Evolutionary conservation across 1,284 basidiomycete species (phyloP), one percentile per base, ranked within the genome.

Genomic region (Baeospora myosura): DNA sequence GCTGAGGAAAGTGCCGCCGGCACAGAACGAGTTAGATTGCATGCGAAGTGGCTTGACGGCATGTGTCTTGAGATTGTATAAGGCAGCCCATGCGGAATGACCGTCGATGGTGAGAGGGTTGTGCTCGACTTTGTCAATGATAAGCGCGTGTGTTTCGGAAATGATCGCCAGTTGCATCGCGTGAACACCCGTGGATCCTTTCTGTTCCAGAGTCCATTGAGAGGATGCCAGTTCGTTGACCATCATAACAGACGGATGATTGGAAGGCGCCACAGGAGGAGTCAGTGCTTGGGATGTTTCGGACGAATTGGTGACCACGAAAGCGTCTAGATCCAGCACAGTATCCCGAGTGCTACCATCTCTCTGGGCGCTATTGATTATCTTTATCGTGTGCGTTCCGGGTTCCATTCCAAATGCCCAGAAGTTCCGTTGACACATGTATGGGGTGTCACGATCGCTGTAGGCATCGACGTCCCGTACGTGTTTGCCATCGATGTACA

Each of bases 1-100:
- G 30, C 77, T 59, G 24, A 88, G 61, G 60, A 88, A 89, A 2
- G 76, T 69, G 12, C 89, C 88, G 20, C 85, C 85, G 4, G 88
- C 88, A 56, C 88, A 92, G 64, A 91, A 92, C n/a, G 85, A 89
- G 57, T 92, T 90, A 0, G 85, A 88, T 50, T 74, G 61, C 58
- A 88, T 69, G 28, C 68, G 56, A 18, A 92, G 65, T 29, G 88
- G 76, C 28, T 67, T 74, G 41, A 87, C 66, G 2, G 70, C 66
- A 49, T 82, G 70, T 2, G 76, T 78, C 22, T 76, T 57, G 43
- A 88, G 62, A 57, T 88, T 76, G 59, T 81, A 90, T 16, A 88
- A 56, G 1, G 78, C 76, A 0, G 72, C 83, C 88, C 88, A 91
- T 3, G 87, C 86, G 11, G 85, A 81, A 52, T 84, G 82, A 1